These are phyloP conservation scores for Zanthoxylum bungeanum DNA, from an alignment of 345 rosid genomes.

Conservation along the genomic window DNA sequence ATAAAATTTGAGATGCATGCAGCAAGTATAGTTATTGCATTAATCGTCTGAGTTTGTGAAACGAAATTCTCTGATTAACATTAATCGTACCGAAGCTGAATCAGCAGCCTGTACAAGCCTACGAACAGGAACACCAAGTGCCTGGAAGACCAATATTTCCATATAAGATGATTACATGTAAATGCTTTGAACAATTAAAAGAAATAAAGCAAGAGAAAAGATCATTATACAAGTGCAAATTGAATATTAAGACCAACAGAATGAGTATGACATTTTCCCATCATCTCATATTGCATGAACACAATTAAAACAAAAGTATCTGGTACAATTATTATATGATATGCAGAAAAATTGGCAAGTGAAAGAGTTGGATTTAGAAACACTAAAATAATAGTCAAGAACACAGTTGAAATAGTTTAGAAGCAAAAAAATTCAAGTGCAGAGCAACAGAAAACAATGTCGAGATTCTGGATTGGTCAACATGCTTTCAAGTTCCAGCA, in stretches of 20 bases:
- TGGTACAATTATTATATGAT: neutral
- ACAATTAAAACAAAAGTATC: neutral
- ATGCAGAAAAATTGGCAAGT: neutral
- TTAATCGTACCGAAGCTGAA: constrained; percentile 68
- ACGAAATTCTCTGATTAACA: neutral
- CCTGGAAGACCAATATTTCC: constrained; percentile 39
- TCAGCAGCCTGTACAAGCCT: constrained; percentile 89
- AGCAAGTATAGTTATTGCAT: neutral
- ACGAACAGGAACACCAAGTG: constrained; percentile 77
- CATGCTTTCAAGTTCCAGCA: no score
- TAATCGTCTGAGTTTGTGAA: neutral
- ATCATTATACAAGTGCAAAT: neutral
- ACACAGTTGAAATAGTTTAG: neutral
- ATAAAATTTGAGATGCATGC: neutral
- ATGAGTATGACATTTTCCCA: neutral
- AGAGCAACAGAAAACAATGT: neutral
- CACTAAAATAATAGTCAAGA: neutral
- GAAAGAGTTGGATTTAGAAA: neutral
- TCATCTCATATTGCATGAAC: neutral
- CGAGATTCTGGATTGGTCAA: no score
- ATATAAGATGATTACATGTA: constrained; percentile 13
- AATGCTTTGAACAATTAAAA: neutral
- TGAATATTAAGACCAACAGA: neutral
- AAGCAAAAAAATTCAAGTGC: neutral
- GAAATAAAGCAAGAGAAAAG: neutral